These are phyloP conservation scores for Ilex aquifolium DNA, from an alignment of 257 asterid genomes.

Conservation along the genomic window DNA sequence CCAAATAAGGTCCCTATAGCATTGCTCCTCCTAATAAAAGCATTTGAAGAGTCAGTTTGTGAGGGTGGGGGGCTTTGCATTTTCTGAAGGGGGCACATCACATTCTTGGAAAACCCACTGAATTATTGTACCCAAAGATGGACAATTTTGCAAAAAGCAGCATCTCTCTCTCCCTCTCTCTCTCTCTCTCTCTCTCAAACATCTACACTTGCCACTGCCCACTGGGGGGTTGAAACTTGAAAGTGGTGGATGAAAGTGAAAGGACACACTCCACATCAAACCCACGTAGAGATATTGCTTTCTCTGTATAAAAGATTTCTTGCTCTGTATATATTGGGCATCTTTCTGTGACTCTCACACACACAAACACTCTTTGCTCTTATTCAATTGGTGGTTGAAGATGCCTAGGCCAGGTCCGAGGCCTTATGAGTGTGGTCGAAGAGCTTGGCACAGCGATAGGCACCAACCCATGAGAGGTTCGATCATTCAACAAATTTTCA, in stretches of 20 bases:
- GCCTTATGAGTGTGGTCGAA: constrained; percentile 76
- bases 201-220: too few species aligned
- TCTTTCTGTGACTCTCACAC: too few species aligned
- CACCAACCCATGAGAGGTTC: constrained; percentile 75
- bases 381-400: constrained; percentile 13
- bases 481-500: constrained; percentile 66
- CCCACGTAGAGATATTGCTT: constrained; percentile 8
- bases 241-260: too few species aligned
- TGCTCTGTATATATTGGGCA: too few species aligned
- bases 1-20: too few species aligned
- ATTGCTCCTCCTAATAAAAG: too few species aligned
- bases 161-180: too few species aligned
- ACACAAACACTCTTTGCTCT: too few species aligned
- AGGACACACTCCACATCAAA: too few species aligned
- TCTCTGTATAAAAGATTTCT: background rate
- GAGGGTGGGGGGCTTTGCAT: constrained; percentile 23
- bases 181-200: too few species aligned
- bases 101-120: background rate
- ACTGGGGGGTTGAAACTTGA: too few species aligned
- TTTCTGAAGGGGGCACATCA: constrained; percentile 10
- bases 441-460: constrained; percentile 89
- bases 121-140: constrained; percentile 11
- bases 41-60: constrained; percentile 5
- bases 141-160: too few species aligned
- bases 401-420: constrained; percentile 87